These are phyloP conservation scores for Pulchroboletus neoregius DNA, from an alignment of 1,284 basidiomycete species.

Conservation along the genomic window DNA sequence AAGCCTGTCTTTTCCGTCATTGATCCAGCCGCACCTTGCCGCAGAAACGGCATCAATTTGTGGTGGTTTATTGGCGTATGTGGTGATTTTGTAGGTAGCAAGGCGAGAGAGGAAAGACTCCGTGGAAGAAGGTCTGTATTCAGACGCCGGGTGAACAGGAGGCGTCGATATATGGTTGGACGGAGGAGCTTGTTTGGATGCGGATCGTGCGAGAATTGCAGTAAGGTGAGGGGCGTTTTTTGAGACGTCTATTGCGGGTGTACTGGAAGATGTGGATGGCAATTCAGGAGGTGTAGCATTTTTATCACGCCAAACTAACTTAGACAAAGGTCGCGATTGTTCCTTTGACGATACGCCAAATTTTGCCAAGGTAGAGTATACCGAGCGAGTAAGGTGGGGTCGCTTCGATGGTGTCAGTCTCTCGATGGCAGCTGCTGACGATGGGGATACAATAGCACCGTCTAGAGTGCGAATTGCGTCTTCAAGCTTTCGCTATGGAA, in stretches of 20 bases:
- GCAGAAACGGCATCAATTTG: slow-evolving; percentile 73
- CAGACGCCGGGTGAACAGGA: slow-evolving; percentile 41
- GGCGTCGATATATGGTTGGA: slow-evolving; percentile 33
- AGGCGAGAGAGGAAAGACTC: slow-evolving; percentile 67
- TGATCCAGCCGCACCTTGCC: slow-evolving; percentile 73
- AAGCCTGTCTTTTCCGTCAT: slow-evolving; percentile 71
- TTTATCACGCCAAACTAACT: slow-evolving; percentile 35
- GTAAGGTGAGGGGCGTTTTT: slow-evolving; percentile 64
- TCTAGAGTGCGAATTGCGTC: slow-evolving; percentile 67
- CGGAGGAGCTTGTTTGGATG: slow-evolving; percentile 38
- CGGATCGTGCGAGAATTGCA: slow-evolving; percentile 62
- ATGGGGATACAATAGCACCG: slow-evolving; percentile 45
- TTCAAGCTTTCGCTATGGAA: slow-evolving; percentile 61
- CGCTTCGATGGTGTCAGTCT: slow-evolving; percentile 50
- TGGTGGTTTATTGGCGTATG: slow-evolving; percentile 72
- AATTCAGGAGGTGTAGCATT: slow-evolving; percentile 11
- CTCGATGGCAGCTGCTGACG: slow-evolving; percentile 26
- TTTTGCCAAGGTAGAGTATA: slow-evolving; percentile 73
- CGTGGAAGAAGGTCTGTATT: slow-evolving; percentile 74
- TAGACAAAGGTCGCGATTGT: slow-evolving; percentile 23
- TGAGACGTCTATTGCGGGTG: slow-evolving; percentile 35
- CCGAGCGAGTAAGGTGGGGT: slow-evolving; percentile 48
- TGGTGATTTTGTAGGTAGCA: slow-evolving; percentile 69
- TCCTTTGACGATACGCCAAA: slow-evolving; percentile 62
- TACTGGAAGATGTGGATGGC: slow-evolving; percentile 7